Base-by-base conservation (phyloP, 768 basidiomycete species). In the Cantharellus cinnabarinus region DNA sequence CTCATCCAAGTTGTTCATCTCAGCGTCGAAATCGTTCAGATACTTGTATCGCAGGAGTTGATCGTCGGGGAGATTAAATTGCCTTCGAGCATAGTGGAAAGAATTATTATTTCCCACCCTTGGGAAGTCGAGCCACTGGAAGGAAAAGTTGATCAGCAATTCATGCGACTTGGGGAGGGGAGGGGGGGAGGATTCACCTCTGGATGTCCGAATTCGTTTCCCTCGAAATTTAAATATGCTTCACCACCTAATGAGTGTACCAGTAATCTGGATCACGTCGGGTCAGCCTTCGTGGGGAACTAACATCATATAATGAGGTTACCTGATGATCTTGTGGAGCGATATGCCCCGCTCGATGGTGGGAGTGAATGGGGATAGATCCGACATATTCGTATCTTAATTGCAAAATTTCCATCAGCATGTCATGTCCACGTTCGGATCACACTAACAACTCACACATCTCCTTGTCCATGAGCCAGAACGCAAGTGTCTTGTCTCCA, bases 391-490 rank as follows among this genome's bases (percentile, higher is more conserved):
- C 2, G 89, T 89, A 70, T 94, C 89, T 90, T 29, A 29, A 29
- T 29, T 29, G 20, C 20, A 29, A 60, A 10, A 37, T 14, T 37
- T 7, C 7, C 35, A 7, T 54, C 14, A 54, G 52, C 10, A 54
- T 54, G 10, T 7, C 44, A 48, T 10, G 10, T 29, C 10, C 10
- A 48, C 10, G 10, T 41, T 5, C 37, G 5, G 7, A 5, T 41
- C n/a, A 38, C 34, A 41, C 50, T 48, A 57, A 15, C 41, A 41
- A 29, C 80, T 65, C 75, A 91, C 93, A 97, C 95, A 99, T 99
- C 71, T 98, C 95, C 71, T 94, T 94, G 71, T 99, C 95, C 95
- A 99, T 99, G 60, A 98, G 71, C 95, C 95, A 99, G 71, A 99
- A 99, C 2, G 95, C 95, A 51, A 99, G 67, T 2, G 94, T 98